Evolutionary conservation across 176 grass and related monocot species (phyloP).

Genomic region (Pharus latifolius): DNA sequence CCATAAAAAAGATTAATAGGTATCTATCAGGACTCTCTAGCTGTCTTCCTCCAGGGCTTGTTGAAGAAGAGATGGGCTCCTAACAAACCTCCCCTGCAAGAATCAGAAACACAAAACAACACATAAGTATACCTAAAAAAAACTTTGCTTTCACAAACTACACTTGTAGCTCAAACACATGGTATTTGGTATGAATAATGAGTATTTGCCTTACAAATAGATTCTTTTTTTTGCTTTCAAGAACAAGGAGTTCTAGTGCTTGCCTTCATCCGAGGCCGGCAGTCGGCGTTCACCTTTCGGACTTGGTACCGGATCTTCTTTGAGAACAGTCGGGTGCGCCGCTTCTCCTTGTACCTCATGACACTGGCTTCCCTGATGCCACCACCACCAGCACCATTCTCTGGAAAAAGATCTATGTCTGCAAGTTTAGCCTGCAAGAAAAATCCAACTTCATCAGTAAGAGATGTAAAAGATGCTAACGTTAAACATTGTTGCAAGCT

Average conservation of each 20-base stretch:
- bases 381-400: conserved; percentile 26
- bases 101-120: not conserved
- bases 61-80: conserved; percentile 82
- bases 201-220: conserved; percentile 34
- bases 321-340: conserved; percentile 73
- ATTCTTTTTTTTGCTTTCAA: conserved; percentile 33
- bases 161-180: not conserved
- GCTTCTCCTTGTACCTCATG: conserved; percentile 96
- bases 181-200: conserved; percentile 4
- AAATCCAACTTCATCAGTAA: not conserved
- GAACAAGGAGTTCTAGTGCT: conserved; percentile 77
- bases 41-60: conserved; percentile 79
- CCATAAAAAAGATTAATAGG: conserved; percentile 26
- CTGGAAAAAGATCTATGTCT: conserved; percentile 75
- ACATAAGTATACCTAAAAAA: conserved; percentile 1
- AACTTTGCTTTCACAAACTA: not conserved
- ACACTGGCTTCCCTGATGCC: conserved; percentile 90
- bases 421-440: conserved; percentile 55
- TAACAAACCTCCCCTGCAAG: conserved; percentile 94
- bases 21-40: conserved; percentile 52
- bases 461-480: not conserved
- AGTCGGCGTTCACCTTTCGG: conserved; percentile 89
- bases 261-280: conserved; percentile 99
- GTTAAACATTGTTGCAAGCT: too few relatives aligned
- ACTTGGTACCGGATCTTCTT: conserved; percentile 99